These are phyloP conservation scores for Amauroascus niger DNA, from an alignment of 2,329 filamentous ascomycete species.

Conservation along the genomic window DNA sequence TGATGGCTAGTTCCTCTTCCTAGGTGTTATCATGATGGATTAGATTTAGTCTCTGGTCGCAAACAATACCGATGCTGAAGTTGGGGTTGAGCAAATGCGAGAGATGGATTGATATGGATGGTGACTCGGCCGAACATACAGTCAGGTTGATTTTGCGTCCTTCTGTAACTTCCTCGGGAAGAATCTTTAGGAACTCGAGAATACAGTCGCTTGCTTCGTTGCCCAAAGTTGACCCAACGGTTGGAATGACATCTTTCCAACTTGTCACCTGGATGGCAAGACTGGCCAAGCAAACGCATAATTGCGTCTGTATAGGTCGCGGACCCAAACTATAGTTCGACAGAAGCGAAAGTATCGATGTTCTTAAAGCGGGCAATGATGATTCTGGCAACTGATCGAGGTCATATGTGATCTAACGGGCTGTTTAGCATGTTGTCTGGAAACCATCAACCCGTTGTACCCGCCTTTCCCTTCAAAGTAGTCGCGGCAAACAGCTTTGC, in stretches of 20 bases:
- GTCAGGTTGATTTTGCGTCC: conserved; percentile 98
- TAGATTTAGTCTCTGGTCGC: conserved; percentile 35
- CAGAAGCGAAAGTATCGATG: conserved; percentile 72
- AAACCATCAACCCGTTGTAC: conserved; percentile 17
- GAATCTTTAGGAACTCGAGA: conserved; percentile 89
- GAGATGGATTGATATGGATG: conserved; percentile 39
- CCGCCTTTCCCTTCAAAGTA: conserved; percentile 94
- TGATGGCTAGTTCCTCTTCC: conserved; percentile 86
- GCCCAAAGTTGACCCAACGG: conserved; percentile 66
- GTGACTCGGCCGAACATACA: conserved; percentile 64
- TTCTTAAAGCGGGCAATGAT: conserved; percentile 66
- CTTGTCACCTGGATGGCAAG: conserved; percentile 91
- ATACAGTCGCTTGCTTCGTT: conserved; percentile 69
- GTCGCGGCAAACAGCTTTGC: conserved; percentile 93
- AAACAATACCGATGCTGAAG: conserved; percentile 20
- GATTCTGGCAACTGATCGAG: conserved; percentile 73
- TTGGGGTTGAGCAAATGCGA: conserved; percentile 29
- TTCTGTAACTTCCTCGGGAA: conserved; percentile 97
- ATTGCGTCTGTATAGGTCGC: conserved; percentile 74
- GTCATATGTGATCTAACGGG: conserved; percentile 81
- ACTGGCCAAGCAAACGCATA: conserved; percentile 89
- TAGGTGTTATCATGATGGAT: conserved; percentile 44
- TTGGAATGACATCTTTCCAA: conserved; percentile 86
- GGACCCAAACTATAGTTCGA: conserved; percentile 73
- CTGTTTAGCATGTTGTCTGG: conserved; percentile 1